Percentiles rank a stretch among this genome's conserved stretches.
Evolutionary conservation across 164 flowering plant species (phyloP).

Genomic region (Sedum album): DNA sequence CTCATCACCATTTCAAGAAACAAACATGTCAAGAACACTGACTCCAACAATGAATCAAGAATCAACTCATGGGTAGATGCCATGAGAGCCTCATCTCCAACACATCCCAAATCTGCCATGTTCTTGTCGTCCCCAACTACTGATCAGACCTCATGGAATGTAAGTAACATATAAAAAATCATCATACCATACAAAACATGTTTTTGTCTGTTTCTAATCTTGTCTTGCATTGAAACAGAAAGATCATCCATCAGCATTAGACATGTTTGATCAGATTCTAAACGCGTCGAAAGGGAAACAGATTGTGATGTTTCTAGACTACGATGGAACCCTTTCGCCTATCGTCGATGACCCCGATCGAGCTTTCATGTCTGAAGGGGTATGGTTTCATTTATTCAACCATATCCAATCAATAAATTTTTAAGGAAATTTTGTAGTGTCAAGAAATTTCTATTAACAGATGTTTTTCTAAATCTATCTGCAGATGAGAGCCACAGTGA

Average conservation of each 20-base stretch:
- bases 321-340: conserved; percentile 85
- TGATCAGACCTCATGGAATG: conserved; percentile 33
- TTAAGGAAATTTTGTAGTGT: neutral
- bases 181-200: neutral
- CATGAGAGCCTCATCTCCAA: conserved; percentile 71
- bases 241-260: conserved; percentile 65
- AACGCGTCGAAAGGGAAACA: conserved; percentile 65
- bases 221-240: conserved; percentile 22
- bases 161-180: conserved; percentile 9
- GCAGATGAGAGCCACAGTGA: neutral
- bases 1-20: conserved; percentile 25
- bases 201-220: neutral
- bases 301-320: conserved; percentile 79
- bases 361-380: conserved; percentile 73
- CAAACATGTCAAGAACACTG: conserved; percentile 30
- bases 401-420: neutral
- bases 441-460: neutral
- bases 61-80: conserved; percentile 66
- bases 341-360: conserved; percentile 82
- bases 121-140: conserved; percentile 16
- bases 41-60: conserved; percentile 25
- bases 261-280: conserved; percentile 57
- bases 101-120: conserved; percentile 25
- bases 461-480: neutral
- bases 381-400: conserved; percentile 12